Evolutionary conservation across 129 eudicot genomes (phyloP).

Genomic region (Artemisia tridentata): DNA sequence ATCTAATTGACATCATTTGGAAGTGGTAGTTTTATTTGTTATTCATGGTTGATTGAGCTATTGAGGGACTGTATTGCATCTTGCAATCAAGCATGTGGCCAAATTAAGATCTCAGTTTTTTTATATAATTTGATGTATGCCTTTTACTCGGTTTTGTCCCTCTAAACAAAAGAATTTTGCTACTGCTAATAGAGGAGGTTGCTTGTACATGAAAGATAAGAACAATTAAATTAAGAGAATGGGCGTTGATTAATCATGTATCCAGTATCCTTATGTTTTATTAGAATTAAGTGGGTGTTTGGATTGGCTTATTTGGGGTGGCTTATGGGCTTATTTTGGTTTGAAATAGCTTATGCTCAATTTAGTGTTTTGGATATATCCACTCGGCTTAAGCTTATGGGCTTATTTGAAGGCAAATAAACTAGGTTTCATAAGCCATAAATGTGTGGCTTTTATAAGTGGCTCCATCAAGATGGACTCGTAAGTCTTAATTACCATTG

Average conservation of each 20-base stretch:
- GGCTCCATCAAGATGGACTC: too few species aligned
- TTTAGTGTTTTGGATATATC: too few species aligned
- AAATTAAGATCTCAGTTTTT: background rate
- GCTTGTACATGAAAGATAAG: constrained; percentile 12
- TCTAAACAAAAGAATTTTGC: background rate
- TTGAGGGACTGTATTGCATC: background rate
- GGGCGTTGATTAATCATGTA: background rate
- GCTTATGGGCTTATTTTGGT: too few species aligned
- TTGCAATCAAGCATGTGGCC: constrained; percentile 6
- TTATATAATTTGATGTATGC: background rate
- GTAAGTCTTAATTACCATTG: too few species aligned
- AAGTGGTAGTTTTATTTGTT: background rate
- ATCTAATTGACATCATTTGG: background rate
- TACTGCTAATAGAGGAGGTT: constrained; percentile 13
- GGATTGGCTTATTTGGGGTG: too few species aligned
- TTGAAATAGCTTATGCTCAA: too few species aligned
- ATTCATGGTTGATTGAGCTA: constrained; percentile 16
- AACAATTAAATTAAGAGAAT: constrained; percentile 4
- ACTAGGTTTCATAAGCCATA: too few species aligned
- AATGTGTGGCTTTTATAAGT: too few species aligned
- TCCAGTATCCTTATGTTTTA: too few species aligned
- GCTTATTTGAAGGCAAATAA: too few species aligned
- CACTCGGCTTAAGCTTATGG: too few species aligned
- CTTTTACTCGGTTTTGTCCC: background rate
- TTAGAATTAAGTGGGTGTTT: too few species aligned